Percentiles rank a stretch among this genome's conserved stretches.
Evolutionary conservation across 2,329 filamentous ascomycete genomes (phyloP).

Genomic region (Aspergillus arachidicola): DNA sequence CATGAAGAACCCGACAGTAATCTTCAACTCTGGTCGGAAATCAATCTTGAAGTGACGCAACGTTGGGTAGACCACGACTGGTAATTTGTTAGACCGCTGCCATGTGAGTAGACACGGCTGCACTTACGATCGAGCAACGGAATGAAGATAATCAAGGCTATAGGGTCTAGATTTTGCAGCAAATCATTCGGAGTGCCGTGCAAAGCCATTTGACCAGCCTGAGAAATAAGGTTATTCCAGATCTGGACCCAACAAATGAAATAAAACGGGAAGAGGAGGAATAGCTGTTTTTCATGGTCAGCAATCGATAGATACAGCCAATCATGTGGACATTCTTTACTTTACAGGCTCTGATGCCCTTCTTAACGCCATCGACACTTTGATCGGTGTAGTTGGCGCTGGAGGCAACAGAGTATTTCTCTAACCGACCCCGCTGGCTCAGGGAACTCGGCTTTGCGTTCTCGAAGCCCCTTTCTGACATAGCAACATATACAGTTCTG

Average conservation of each 20-base stretch:
- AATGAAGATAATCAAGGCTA: slow-evolving; percentile 70
- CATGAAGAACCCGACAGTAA: slow-evolving; percentile 65
- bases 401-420: slow-evolving; percentile 24
- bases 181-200: slow-evolving; percentile 71
- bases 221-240: slow-evolving; percentile 28
- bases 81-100: neutral
- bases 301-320: neutral
- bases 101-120: slow-evolving; percentile 31
- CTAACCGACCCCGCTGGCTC: slow-evolving; percentile 17
- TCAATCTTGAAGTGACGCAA: slow-evolving; percentile 46
- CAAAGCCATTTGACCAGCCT: slow-evolving; percentile 54
- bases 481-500: slow-evolving; percentile 20
- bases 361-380: slow-evolving; percentile 67
- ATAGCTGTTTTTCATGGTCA: slow-evolving; percentile 43
- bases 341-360: slow-evolving; percentile 62
- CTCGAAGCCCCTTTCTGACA: slow-evolving; percentile 22
- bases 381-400: slow-evolving; percentile 46
- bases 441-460: slow-evolving; percentile 19
- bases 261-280: slow-evolving; percentile 65
- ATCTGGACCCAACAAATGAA: slow-evolving; percentile 46
- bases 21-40: slow-evolving; percentile 58
- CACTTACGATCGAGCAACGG: slow-evolving; percentile 62
- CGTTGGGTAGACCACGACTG: slow-evolving; percentile 54
- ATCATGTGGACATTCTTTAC: slow-evolving; percentile 25
- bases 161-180: slow-evolving; percentile 69